phyloP scores from a whole-genome alignment of 371 early-diverging fungal species.

The Capillidium heterosporum region DNA sequence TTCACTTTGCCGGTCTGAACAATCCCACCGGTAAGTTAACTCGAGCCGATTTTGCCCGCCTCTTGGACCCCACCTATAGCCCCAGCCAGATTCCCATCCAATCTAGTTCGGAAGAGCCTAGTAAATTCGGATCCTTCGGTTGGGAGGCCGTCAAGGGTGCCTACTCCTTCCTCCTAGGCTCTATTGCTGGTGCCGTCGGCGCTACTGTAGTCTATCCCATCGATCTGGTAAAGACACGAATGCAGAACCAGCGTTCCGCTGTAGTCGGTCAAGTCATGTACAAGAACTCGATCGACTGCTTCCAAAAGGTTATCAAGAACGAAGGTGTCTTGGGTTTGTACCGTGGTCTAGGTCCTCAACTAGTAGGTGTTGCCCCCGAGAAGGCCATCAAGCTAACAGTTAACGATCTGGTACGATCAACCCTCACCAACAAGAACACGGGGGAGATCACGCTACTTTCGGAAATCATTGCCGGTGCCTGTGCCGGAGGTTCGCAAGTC shows the following conservation, averaged over 20 bases:
- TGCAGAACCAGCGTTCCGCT: conserved; percentile 92
- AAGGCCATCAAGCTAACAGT: conserved; percentile 96
- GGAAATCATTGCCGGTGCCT: conserved; percentile 75
- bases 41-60: conserved; percentile 35
- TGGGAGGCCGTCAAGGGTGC: conserved; percentile 22
- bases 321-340: conserved; percentile 87
- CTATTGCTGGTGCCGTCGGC: conserved; percentile 90
- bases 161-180: conserved; percentile 67
- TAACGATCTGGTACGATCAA: conserved; percentile 79
- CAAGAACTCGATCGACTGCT: conserved; percentile 59
- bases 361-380: conserved; percentile 73
- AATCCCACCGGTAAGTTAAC: conserved; percentile 29
- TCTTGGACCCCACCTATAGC: conserved; percentile 45
- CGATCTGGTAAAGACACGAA: conserved; percentile 92
- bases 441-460: conserved; percentile 44
- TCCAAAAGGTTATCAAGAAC: conserved; percentile 79
- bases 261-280: conserved; percentile 84
- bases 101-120: conserved; percentile 6
- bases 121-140: conserved; percentile 13
- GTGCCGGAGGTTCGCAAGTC: conserved; percentile 88
- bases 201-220: conserved; percentile 94
- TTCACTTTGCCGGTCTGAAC: conserved; percentile 54
- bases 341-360: conserved; percentile 89
- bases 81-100: conserved; percentile 5
- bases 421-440: conserved; percentile 33